phyloP scores from a whole-genome alignment of 2,329 filamentous ascomycete species.

The Colletotrichum sansevieriae region DNA sequence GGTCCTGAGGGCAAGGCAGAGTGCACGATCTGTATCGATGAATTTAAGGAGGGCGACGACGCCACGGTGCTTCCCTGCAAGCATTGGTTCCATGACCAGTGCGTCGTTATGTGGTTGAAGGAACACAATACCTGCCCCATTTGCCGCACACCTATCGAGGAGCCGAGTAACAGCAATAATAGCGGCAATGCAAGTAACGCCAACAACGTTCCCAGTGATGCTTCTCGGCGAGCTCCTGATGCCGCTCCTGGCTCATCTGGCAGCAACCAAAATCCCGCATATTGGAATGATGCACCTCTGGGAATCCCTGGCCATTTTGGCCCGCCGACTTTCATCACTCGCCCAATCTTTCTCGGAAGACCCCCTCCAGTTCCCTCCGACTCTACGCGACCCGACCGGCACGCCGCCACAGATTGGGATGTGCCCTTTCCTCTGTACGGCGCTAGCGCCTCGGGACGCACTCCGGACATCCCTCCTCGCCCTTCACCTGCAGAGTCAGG shows the following conservation, averaged over 20 bases:
- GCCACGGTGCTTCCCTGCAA: constrained; percentile 86
- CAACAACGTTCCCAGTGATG: constrained; percentile 25
- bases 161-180: constrained; percentile 45
- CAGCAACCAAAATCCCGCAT: constrained; percentile 11
- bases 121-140: constrained; percentile 95
- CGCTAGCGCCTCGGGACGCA: background rate
- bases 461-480: constrained; percentile 16
- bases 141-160: constrained; percentile 73
- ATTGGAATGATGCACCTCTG: constrained; percentile 25
- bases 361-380: constrained; percentile 26
- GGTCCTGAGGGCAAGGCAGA: constrained; percentile 77
- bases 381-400: constrained; percentile 24
- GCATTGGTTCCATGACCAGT: constrained; percentile 93
- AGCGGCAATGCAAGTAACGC: constrained; percentile 24
- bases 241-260: constrained; percentile 24
- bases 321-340: background rate
- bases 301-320: constrained; percentile 33
- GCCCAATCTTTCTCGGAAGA: background rate
- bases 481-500: constrained; percentile 12
- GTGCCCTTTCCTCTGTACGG: constrained; percentile 20
- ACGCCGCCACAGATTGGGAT: constrained; percentile 12
- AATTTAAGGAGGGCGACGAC: constrained; percentile 78
- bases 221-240: background rate
- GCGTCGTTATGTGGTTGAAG: constrained; percentile 84
- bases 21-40: constrained; percentile 96